phyloP scores from a whole-genome alignment of 768 basidiomycete species.

The Boletus subparvulus region DNA sequence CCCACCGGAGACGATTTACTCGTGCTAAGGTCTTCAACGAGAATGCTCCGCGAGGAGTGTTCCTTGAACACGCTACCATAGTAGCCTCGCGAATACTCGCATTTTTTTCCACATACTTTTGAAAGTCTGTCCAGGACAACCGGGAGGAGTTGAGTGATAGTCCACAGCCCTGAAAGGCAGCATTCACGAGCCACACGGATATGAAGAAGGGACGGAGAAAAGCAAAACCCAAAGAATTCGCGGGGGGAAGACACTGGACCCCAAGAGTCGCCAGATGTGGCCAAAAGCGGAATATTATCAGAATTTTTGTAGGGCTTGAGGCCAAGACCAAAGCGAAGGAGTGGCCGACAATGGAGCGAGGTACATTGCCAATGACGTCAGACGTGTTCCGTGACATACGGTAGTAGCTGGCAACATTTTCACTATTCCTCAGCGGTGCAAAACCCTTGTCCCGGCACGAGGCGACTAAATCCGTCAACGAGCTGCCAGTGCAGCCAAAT shows the following conservation, averaged over 20 bases:
- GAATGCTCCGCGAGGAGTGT: conserved; percentile 10
- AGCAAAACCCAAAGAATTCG: background rate
- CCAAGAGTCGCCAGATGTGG: background rate
- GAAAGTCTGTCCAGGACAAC: background rate
- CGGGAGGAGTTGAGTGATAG: background rate
- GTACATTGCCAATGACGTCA: conserved; percentile 5
- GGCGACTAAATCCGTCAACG: conserved; percentile 3
- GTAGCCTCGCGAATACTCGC: background rate
- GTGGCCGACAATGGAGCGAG: background rate
- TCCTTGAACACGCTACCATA: conserved; percentile 1
- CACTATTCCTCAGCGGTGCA: background rate
- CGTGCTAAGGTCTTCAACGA: background rate
- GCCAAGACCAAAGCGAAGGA: background rate
- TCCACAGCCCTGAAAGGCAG: conserved; percentile 1
- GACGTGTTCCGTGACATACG: conserved; percentile 9
- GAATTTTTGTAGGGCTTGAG: conserved; percentile 2
- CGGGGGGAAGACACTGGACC: background rate
- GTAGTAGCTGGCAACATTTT: background rate
- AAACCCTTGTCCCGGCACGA: conserved; percentile 18
- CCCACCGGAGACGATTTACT: background rate
- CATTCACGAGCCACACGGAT: conserved; percentile 3
- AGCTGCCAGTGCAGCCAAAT: background rate
- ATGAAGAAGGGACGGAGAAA: conserved; percentile 3
- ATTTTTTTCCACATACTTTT: background rate
- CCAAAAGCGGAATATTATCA: background rate